A percentile compares a stretch with the other conserved stretches of the same genome.
These are phyloP conservation scores for Aspergillus incahuasiensis DNA, from an alignment of 495 filamentous ascomycete species.

Conservation along the genomic window DNA sequence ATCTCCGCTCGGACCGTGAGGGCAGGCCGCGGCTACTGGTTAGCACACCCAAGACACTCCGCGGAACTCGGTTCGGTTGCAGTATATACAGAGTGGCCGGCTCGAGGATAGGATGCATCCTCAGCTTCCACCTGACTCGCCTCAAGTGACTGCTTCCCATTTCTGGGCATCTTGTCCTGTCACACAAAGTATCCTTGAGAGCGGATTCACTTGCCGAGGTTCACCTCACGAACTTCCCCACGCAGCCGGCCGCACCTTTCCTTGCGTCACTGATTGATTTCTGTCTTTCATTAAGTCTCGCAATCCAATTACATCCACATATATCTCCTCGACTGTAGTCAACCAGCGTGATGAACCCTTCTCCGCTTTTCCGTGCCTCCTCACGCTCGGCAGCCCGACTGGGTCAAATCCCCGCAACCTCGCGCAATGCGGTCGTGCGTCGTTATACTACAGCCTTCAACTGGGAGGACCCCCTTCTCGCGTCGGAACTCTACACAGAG, in stretches of 20 bases:
- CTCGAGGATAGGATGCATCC: neutral
- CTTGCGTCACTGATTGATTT: constrained; percentile 5
- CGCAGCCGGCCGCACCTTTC: neutral
- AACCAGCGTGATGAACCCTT: constrained; percentile 32
- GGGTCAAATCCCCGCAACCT: constrained; percentile 2
- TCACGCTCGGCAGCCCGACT: constrained; percentile 27
- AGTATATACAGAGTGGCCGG: neutral
- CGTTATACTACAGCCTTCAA: constrained; percentile 63
- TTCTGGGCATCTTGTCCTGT: too few species aligned
- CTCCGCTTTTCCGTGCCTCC: constrained; percentile 33
- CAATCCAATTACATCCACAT: neutral
- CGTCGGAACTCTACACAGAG: constrained; percentile 71
- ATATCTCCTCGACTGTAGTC: neutral
- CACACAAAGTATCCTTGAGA: too few species aligned
- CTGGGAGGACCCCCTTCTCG: constrained; percentile 85
- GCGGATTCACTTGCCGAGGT: constrained; percentile 9
- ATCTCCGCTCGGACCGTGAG: constrained; percentile 12
- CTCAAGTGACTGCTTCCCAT: neutral
- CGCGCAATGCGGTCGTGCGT: constrained; percentile 16
- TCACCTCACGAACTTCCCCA: neutral
- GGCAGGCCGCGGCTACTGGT: constrained; percentile 10
- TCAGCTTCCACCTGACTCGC: neutral
- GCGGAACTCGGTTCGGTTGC: constrained; percentile 9
- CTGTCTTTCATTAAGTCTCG: neutral
- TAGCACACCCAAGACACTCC: neutral